Evolutionary conservation across 148 eudicot species (phyloP).

Genomic region (Amaranthus palmeri): DNA sequence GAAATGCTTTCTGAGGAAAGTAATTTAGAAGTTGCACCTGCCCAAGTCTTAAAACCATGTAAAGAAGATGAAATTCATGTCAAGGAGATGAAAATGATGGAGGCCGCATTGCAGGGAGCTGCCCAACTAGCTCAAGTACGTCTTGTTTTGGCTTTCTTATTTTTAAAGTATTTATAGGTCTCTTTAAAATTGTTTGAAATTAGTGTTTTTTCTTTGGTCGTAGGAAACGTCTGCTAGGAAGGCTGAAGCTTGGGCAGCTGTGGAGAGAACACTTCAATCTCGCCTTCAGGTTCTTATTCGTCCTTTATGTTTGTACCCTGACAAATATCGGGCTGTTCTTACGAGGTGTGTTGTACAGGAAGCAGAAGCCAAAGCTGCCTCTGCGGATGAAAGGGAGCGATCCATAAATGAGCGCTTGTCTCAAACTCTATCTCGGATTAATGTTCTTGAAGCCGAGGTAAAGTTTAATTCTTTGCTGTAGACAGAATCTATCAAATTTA

Average conservation of each 20-base stretch:
- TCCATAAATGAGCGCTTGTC: slow-evolving; percentile 86
- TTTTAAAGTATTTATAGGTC: neutral
- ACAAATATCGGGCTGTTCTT: neutral
- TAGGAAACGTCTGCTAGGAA: slow-evolving; percentile 83
- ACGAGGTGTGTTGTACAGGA: slow-evolving; percentile 49
- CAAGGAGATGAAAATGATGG: slow-evolving; percentile 96
- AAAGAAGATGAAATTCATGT: slow-evolving; percentile 30
- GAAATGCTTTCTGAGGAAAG: slow-evolving; percentile 35
- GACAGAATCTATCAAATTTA: slow-evolving; percentile 7
- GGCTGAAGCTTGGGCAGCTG: slow-evolving; percentile 94
- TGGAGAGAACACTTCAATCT: slow-evolving; percentile 80
- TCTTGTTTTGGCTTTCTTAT: slow-evolving; percentile 4
- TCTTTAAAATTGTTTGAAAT: neutral
- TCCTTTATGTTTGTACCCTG: slow-evolving; percentile 1
- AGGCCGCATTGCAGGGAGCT: slow-evolving; percentile 88
- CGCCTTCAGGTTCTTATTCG: slow-evolving; percentile 68
- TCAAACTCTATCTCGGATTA: slow-evolving; percentile 87
- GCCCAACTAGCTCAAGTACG: slow-evolving; percentile 96
- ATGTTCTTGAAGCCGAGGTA: slow-evolving; percentile 99
- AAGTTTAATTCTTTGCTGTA: slow-evolving; percentile 10
- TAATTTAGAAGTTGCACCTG: slow-evolving; percentile 25
- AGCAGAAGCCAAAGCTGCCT: slow-evolving; percentile 91
- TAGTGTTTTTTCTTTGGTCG: slow-evolving; percentile 23
- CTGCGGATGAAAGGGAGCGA: slow-evolving; percentile 89
- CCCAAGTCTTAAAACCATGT: slow-evolving; percentile 30